Base-by-base conservation (phyloP, 345 rosid species). In the Leavenworthia alabamica region DNA sequence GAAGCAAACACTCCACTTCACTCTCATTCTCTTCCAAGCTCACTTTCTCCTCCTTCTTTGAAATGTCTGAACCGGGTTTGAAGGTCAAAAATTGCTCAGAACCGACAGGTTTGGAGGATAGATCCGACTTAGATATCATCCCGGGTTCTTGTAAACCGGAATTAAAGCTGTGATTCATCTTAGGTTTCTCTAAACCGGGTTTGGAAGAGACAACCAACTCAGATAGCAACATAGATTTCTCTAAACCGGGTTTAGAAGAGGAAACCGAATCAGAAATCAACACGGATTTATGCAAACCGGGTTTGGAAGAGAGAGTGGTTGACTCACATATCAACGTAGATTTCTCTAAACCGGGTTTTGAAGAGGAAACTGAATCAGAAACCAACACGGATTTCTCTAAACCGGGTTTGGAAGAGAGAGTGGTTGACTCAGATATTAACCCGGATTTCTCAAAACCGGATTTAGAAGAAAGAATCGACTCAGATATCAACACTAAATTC, bases 1-100 rank as follows among this genome's bases (percentile, higher is more conserved):
- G 69, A 50, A 85, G 68, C 61, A 79, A 78, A 61, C 84, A 75
- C 29, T 64, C 76, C 4, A 66, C 72, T 7, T 40, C 67, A 2
- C 43, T 53, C 35, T 12, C 28, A 17, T 62, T 67, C 13, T 53
- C 58, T 26, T 43, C 61, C 27, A 68, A 41, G 23, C 46, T 50
- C 19, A 57, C 64, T 67, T 20, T 57, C 64, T 56, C 51, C 8
- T 67, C 59, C 44, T 58, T 67, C 66, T 48, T 37, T 51, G 23
- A 29, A 26, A 31, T 2, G 1, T 41, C 31, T 42, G 46, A 59
- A 59, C 73, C 72, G 66, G 58, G 6, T 49, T 49, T 41, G 0
- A 12, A 15, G 2, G 36, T 59, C 52, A 50, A 11, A 12, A 15
- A 29, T 67, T 41, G 15, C 1, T 67, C 60, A 29, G 37, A 48